phyloP scores from a whole-genome alignment of 2,329 filamentous ascomycete genomes.

The Sporothrix humicola region DNA sequence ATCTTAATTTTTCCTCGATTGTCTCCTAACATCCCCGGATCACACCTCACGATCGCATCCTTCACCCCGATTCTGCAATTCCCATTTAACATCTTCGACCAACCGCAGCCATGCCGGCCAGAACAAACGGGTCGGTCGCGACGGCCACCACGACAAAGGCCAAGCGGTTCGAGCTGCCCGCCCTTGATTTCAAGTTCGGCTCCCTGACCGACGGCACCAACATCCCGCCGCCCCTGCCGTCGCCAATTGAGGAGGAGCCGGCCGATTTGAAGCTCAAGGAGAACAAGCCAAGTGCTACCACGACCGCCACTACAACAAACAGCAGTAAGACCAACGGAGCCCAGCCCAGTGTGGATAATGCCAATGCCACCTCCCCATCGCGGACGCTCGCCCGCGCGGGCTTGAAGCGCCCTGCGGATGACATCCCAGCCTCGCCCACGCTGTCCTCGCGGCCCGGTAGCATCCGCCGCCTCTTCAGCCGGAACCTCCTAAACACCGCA shows the following conservation, averaged over 20 bases:
- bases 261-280: conserved; percentile 40
- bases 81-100: not conserved
- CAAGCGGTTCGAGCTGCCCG: conserved; percentile 61
- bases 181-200: conserved; percentile 63
- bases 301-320: conserved; percentile 21
- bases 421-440: conserved; percentile 59
- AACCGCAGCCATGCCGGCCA: conserved; percentile 39
- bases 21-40: conserved; percentile 9
- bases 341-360: conserved; percentile 39
- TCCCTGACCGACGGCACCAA: conserved; percentile 66
- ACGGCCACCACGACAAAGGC: conserved; percentile 34
- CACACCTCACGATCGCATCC: conserved; percentile 2
- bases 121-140: conserved; percentile 37
- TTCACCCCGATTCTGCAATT: not conserved
- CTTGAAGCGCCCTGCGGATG: conserved; percentile 58
- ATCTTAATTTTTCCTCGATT: not conserved
- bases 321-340: conserved; percentile 52
- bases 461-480: conserved; percentile 63
- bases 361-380: conserved; percentile 37
- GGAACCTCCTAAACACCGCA: conserved; percentile 59
- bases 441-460: conserved; percentile 59
- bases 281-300: conserved; percentile 34
- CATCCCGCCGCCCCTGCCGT: conserved; percentile 64
- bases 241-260: conserved; percentile 57
- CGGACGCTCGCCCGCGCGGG: conserved; percentile 45